Evolutionary conservation across 345 rosid species (phyloP).

Genomic region (Rhizophora apiculata): DNA sequence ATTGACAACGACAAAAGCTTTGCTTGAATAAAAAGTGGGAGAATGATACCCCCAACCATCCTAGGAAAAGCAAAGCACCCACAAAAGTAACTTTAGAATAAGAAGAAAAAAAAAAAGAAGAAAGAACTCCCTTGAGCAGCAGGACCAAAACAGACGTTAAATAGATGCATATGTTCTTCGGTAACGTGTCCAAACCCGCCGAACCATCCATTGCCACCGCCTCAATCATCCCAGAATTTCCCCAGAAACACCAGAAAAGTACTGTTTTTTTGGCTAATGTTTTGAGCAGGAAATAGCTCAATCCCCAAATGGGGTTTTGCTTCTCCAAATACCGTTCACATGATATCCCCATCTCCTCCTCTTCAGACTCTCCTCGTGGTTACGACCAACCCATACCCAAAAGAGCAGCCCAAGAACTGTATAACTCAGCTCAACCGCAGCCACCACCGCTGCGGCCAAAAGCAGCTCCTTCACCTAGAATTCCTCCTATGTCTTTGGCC

Average conservation of each 20-base stretch:
- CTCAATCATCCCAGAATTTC: neutral
- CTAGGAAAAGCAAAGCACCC: neutral
- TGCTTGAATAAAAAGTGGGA: neutral
- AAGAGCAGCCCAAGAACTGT: conserved; percentile 17
- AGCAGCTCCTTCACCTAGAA: conserved; percentile 10
- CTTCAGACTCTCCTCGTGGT: conserved; percentile 38
- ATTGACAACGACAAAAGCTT: too few relatives aligned
- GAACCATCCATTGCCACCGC: neutral
- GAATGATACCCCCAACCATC: neutral
- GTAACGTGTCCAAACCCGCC: neutral
- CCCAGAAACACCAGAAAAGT: neutral
- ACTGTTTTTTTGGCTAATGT: neutral
- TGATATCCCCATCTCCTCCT: conserved; percentile 54
- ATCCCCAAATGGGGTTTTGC: conserved; percentile 46
- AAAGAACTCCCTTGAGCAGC: neutral
- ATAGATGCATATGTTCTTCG: too few relatives aligned
- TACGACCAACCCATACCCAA: conserved; percentile 27
- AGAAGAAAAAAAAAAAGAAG: too few relatives aligned
- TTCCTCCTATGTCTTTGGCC: conserved; percentile 11
- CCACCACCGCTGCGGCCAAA: neutral
- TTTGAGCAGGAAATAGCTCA: conserved; percentile 3
- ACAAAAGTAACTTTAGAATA: neutral
- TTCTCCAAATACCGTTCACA: conserved; percentile 37
- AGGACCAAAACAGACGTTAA: neutral
- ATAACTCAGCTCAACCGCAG: neutral